Evolutionary conservation across 345 rosid genomes (phyloP).

Genomic region (Moricandia arvensis): DNA sequence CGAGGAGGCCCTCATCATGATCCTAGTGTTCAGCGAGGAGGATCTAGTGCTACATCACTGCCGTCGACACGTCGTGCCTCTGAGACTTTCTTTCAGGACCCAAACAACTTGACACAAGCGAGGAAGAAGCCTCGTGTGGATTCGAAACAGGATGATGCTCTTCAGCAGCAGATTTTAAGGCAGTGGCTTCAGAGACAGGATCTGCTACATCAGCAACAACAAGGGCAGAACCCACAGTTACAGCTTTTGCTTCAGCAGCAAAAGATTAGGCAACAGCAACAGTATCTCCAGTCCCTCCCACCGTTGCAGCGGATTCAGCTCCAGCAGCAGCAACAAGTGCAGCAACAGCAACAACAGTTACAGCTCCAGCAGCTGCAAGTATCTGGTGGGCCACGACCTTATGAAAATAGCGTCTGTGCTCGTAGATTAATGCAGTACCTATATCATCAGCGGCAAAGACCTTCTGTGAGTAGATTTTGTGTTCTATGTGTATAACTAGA

Average conservation of each 20-base stretch:
- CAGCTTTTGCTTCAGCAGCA: conserved; percentile 75
- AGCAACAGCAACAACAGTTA: conserved; percentile 53
- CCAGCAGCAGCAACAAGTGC: conserved; percentile 82
- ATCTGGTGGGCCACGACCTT: conserved; percentile 48
- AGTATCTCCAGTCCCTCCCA: conserved; percentile 74
- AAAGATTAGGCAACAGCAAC: conserved; percentile 49
- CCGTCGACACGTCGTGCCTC: conserved; percentile 49
- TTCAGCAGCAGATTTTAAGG: conserved; percentile 79
- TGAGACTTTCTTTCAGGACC: conserved; percentile 73
- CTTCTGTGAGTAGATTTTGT: conserved; percentile 53
- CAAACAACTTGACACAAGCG: conserved; percentile 41
- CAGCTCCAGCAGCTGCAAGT: conserved; percentile 52
- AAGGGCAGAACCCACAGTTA: conserved; percentile 66
- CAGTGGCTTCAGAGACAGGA: conserved; percentile 90
- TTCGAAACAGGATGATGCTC: conserved; percentile 82
- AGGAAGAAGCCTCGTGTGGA: conserved; percentile 83
- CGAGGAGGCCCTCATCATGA: conserved; percentile 58
- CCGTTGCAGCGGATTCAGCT: conserved; percentile 77
- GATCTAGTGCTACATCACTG: conserved; percentile 73
- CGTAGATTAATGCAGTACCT: conserved; percentile 96
- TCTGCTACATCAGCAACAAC: conserved; percentile 59
- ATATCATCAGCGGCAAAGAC: conserved; percentile 89
- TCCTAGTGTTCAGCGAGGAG: conserved; percentile 64
- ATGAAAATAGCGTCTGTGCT: conserved; percentile 78
- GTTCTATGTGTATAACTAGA: not conserved